Evolutionary conservation across 2,329 filamentous ascomycete species (phyloP), one percentile per base, ranked within the genome.

Genomic region (Clarireedia monteithiana): DNA sequence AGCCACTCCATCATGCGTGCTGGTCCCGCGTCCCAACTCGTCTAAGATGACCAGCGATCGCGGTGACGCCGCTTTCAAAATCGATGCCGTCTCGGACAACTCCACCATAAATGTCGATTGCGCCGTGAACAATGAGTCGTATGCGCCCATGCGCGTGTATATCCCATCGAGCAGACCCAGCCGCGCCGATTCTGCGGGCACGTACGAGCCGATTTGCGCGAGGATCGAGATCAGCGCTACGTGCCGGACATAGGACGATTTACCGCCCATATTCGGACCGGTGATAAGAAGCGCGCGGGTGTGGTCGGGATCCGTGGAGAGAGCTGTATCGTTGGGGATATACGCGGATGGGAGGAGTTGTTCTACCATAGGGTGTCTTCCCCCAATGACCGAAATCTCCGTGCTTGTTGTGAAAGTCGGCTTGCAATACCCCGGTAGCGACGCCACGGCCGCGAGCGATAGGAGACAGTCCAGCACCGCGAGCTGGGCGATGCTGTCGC

Each of bases 31-130:
- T 36, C 94, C 94, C 2, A 99, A 79, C 75, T 99, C 94, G 72
- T 99, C 94, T 5, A 99, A 82, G 46, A 99, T 90, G 59, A 99
- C 87, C 6, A 99, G 80, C 46, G 84, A 89, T 47, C 89, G 83
- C 0, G 88, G 84, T 0, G 91, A 94, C 0, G 92, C 94, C 66
- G 89, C 83, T 67, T 94, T 92, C 24, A 99, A 79, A 63, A 99
- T 96, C 59, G 91, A 85, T 1, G 88, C 85, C 1, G 94, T 97
- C 71, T 99, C 94, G 38, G 86, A 90, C 2, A 99, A 82, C 69
- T 99, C 94, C 54, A 99, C 91, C 91, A 97, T 96, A 74, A 99
- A 99, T 12, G 94, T 99, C 24, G 84, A 89, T 73, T 99, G 94
- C 65, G 91, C 91, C 4, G 89, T 88, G 69, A 97, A 88, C 74